Evolutionary conservation across 176 grass and related monocot genomes (phyloP).

Genomic region (Pontederia crassipes): DNA sequence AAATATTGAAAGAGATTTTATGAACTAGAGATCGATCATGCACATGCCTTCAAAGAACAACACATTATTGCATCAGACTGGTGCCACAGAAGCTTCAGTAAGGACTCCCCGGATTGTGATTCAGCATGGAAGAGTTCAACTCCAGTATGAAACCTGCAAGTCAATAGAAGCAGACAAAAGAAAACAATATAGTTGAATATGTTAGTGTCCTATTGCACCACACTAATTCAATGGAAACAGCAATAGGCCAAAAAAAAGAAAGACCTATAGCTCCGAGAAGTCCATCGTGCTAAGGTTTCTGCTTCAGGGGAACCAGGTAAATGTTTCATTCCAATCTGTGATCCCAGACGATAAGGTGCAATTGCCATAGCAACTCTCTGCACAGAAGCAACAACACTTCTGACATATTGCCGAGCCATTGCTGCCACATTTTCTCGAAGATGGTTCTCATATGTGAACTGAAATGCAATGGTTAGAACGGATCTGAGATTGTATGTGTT

Average conservation of each 20-base stretch:
- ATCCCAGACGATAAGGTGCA: slow-evolving; percentile 42
- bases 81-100: slow-evolving; percentile 71
- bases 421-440: slow-evolving; percentile 67
- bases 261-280: slow-evolving; percentile 69
- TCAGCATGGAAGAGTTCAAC: slow-evolving; percentile 42
- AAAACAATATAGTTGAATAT: background rate
- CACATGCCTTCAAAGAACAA: slow-evolving; percentile 68
- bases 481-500: slow-evolving; percentile 30
- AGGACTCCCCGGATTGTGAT: slow-evolving; percentile 24
- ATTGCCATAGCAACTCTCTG: slow-evolving; percentile 94
- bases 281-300: slow-evolving; percentile 59
- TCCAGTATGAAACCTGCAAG: slow-evolving; percentile 59
- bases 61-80: slow-evolving; percentile 75
- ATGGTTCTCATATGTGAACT: slow-evolving; percentile 81
- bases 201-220: background rate
- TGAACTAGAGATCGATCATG: background rate
- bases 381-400: slow-evolving; percentile 67
- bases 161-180: background rate
- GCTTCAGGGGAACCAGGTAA: slow-evolving; percentile 58
- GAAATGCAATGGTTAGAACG: slow-evolving; percentile 81
- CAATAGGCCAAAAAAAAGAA: background rate
- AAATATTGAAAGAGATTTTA: background rate
- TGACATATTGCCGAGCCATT: slow-evolving; percentile 76
- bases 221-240: background rate
- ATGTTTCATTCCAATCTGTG: slow-evolving; percentile 44